Percentiles rank a stretch among this genome's conserved stretches.
Evolutionary conservation across 495 filamentous ascomycete genomes (phyloP).

Genomic region (Xylaria sp.): DNA sequence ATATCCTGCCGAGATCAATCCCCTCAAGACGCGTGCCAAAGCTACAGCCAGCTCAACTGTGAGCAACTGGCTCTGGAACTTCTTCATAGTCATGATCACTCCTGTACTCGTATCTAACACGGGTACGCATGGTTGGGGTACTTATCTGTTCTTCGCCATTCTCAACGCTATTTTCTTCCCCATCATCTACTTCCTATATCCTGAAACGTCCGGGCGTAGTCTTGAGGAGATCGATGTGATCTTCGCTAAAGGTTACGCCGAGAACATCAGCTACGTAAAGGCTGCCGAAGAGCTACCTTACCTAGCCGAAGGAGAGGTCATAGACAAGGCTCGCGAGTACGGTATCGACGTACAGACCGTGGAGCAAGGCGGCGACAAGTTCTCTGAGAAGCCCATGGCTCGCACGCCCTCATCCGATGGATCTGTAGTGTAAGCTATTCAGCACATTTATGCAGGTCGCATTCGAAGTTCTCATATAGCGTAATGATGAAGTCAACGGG

Average conservation of each 20-base stretch:
- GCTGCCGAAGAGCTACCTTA: slow-evolving; percentile 68
- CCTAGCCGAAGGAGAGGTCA: slow-evolving; percentile 64
- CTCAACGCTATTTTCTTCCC: slow-evolving; percentile 71
- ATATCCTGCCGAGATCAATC: slow-evolving; percentile 59
- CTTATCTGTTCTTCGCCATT: slow-evolving; percentile 72
- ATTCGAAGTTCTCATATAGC: not conserved
- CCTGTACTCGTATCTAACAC: slow-evolving; percentile 73
- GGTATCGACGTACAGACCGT: slow-evolving; percentile 47
- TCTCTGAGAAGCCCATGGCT: not conserved
- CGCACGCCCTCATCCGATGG: not conserved
- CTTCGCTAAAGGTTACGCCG: slow-evolving; percentile 71
- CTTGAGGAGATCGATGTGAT: slow-evolving; percentile 77
- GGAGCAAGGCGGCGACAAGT: slow-evolving; percentile 23
- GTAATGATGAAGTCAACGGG: not conserved
- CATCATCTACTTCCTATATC: slow-evolving; percentile 72
- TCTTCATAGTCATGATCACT: slow-evolving; percentile 57
- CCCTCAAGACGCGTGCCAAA: slow-evolving; percentile 68
- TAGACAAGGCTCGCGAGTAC: slow-evolving; percentile 63
- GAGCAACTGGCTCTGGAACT: slow-evolving; percentile 74
- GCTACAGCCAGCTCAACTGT: slow-evolving; percentile 72
- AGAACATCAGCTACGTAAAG: slow-evolving; percentile 71
- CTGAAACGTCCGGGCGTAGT: slow-evolving; percentile 72
- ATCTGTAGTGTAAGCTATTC: slow-evolving; percentile 5
- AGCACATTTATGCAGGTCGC: not conserved
- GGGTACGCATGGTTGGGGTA: slow-evolving; percentile 64